Evolutionary conservation across 345 rosid species (phyloP), one percentile per base, ranked within the genome.

Genomic region (Eucalyptus polybractea): DNA sequence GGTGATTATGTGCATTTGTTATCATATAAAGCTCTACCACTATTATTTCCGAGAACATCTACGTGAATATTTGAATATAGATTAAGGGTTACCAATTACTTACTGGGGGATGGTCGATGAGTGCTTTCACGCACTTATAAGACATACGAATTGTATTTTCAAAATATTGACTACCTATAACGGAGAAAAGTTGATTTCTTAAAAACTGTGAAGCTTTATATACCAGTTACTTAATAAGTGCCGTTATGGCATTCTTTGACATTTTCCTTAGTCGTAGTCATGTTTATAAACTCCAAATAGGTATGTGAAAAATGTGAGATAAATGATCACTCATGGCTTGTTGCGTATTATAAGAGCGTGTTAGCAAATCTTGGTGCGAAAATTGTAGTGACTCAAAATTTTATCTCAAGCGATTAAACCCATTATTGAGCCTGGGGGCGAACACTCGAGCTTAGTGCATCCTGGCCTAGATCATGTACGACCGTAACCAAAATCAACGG

Each of bases 201-300:
- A 8, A 37, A 40, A 72, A 40, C 1, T 8, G 3, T 2, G 9
- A 9, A 72, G 5, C 3, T 3, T 33, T 72, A 5, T 17, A 2
- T 17, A 67, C 1, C 0, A 0, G 1, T 72, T 33, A 17, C 13
- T 72, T 72, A 5, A 9, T 11, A 17, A 9, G 44, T 69, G 9
- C 2, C 3, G 3, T 40, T 21, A 42, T 2, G 15, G 4, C 0
- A 8, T 7, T 33, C 0, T 76, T 3, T 10, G 3, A 37, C 5
- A 40, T 21, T 21, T 76, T 21, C 8, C 3, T 21, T 10, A 12
- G 0, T 6, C 40, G 27, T 6, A 40, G 5, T 76, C 0, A 1
- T 21, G 3, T 19, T 10, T 76, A 4, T 21, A 76, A 76, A 22
- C 27, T 40, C 27, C 42, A 76, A 76, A 5, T 3, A 4, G 13